phyloP scores from a whole-genome alignment of 768 basidiomycete species.

The Pseudohyphozyma bogoriensis region DNA sequence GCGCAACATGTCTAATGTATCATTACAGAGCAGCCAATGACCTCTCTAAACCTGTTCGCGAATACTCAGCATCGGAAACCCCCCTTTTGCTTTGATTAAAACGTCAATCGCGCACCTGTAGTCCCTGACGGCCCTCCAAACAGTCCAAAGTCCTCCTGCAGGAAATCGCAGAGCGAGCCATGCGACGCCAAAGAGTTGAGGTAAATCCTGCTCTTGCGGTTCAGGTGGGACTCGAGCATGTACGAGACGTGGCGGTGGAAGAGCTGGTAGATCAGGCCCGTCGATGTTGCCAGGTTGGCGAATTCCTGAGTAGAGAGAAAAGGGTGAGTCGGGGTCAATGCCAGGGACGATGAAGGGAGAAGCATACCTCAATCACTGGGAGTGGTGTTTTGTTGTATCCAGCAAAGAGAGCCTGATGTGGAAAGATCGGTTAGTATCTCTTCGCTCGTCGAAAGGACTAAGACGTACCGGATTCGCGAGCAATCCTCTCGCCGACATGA shows the following conservation, averaged over 20 bases:
- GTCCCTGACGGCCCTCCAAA: no score
- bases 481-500: slow-evolving; percentile 46
- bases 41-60: no score
- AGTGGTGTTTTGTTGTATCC: slow-evolving; percentile 40
- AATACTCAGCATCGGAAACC: no score
- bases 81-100: no score
- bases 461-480: slow-evolving; percentile 42
- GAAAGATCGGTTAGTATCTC: not conserved
- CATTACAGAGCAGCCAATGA: no score
- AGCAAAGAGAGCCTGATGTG: slow-evolving; percentile 40
- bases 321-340: not conserved
- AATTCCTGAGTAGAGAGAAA: slow-evolving; percentile 34
- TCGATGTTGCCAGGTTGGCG: slow-evolving; percentile 36
- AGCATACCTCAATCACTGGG: slow-evolving; percentile 37
- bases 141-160: slow-evolving; percentile 37
- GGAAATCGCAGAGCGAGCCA: slow-evolving; percentile 39
- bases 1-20: no score
- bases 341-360: not conserved
- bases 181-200: slow-evolving; percentile 40
- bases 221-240: slow-evolving; percentile 40
- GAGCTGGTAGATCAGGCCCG: slow-evolving; percentile 41
- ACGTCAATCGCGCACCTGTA: no score
- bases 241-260: slow-evolving; percentile 44
- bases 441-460: not conserved
- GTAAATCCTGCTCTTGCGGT: slow-evolving; percentile 36